Base-by-base conservation (phyloP, 768 basidiomycete species). In the Xerocomus brunneocitrinus region DNA sequence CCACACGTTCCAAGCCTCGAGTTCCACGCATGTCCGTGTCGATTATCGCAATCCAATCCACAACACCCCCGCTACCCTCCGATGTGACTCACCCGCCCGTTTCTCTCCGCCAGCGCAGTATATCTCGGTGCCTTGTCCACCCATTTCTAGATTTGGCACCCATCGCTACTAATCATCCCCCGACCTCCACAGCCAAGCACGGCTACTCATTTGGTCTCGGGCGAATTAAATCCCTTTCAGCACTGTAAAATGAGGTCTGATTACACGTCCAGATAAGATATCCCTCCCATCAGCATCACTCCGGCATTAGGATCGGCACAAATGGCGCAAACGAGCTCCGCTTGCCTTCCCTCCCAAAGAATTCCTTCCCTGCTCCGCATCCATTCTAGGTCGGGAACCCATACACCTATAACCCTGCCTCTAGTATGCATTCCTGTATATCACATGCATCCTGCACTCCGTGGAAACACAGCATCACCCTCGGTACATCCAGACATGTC, bases 1-100 rank as follows among this genome's bases (percentile, higher is more conserved):
- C 49, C 42, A 59, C 67, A 68, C 67, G 67, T 68, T 70, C 62
- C 59, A 49, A 57, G 49, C 67, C 68, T 70, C 67, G 59, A 64
- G 62, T 60, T 49, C 46, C 14, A 57, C 46, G 66, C 65, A 59
- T 68, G 69, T 42, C 59, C 50, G 24, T 28, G 48, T 53, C 58
- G 64, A 67, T 67, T 68, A 67, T 67, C 66, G 60, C 65, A 62
- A 65, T 65, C 66, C 58, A 25, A 32, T 24, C 19, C 34, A 41
- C 49, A 53, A 52, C 56, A 10, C 25, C 8, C 2, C 41, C 31
- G 31, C 9, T 31, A 2, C 54, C 46, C 41, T 49, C 19, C 49
- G 45, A 30, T 42, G 19, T 19, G 47, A 57, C 49, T 66, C 62
- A 65, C n/a, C n/a, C 36, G 36, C 39, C 19, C 52, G 49, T 31